Conservation (phyloP, 2,329 filamentous ascomycete genomes). For the Teratosphaeriaceae sp. region DNA sequence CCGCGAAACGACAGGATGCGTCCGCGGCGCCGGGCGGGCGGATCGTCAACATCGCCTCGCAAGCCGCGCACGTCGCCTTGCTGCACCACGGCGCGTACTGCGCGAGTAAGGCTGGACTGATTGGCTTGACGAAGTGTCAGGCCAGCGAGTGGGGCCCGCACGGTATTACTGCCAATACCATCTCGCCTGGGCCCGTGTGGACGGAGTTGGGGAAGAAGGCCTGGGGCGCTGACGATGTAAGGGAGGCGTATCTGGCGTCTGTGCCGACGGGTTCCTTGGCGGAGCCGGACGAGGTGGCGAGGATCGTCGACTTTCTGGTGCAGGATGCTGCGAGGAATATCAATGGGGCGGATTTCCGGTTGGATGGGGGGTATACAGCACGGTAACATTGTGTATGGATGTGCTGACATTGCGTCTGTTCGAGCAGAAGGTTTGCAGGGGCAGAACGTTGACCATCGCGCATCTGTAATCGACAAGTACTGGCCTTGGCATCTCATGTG, state of each 20-base stretch:
- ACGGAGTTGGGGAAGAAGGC: conserved; percentile 38
- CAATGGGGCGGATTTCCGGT: conserved; percentile 32
- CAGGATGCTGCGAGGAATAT: conserved; percentile 30
- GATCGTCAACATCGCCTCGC: conserved; percentile 42
- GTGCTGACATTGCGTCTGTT: too few species aligned
- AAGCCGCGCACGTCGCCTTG: conserved; percentile 42
- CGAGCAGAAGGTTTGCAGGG: too few species aligned
- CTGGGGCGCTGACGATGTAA: conserved; percentile 22
- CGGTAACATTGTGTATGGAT: too few species aligned
- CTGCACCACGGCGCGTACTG: conserved; percentile 43
- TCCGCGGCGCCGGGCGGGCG: conserved; percentile 26
- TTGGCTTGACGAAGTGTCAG: conserved; percentile 40
- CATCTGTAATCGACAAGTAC: too few species aligned
- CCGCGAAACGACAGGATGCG: conserved; percentile 13
- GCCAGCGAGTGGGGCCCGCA: conserved; percentile 41
- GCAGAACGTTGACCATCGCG: too few species aligned
- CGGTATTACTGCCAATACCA: conserved; percentile 42
- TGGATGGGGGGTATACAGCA: conserved; percentile 29
- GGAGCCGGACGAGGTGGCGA: conserved; percentile 51
- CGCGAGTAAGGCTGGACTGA: conserved; percentile 41
- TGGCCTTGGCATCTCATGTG: too few species aligned
- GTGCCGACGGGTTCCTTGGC: conserved; percentile 26
- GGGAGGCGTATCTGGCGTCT: conserved; percentile 19
- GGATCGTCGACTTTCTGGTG: conserved; percentile 53
- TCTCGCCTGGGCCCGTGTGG: conserved; percentile 42